Evolutionary conservation across 345 rosid species (phyloP), one percentile per base, ranked within the genome.

Genomic region (Bretschneidera sinensis): DNA sequence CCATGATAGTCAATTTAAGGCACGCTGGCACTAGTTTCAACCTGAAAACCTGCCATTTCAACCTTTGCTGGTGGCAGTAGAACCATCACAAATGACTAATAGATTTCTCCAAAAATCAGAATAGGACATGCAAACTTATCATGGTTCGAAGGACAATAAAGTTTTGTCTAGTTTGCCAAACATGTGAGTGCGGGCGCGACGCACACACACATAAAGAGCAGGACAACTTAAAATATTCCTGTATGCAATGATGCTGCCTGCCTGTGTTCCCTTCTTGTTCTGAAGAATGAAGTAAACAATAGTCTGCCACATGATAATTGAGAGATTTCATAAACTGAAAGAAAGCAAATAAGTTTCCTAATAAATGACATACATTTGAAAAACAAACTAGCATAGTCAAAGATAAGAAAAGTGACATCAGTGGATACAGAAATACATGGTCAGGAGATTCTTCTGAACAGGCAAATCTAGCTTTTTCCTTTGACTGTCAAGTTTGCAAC

Each of bases 391-490:
- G 45, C 11, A 39, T 11, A 25, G 33, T 25, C 31, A 55, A 60
- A 49, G 20, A 19, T 59, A 73, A 21, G 43, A 59, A 61, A 59
- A 22, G 54, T 53, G 28, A 35, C 68, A 68, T 58, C 28, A 17
- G 65, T 49, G 99, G 99, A 94, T 90, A 94, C 97, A 88, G 69
- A 94, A 94, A 68, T 90, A 90, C 72, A 86, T 86, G 8, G 96
- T 90, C 55, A 90, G 79, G 54, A 90, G 83, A 78, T 94, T 94
- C 85, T 85, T 90, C 85, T 94, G 97, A 70, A 84, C 86, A 7
- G 97, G 99, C 74, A 88, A 79, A 71, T 88, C 96, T 64, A 90
- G 79, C 80, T 79, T 90, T 77, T 79, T 85, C 74, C 74, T 86
- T 68, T 76, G 77, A 62, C 48, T 77, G 67, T 78, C 80, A 55